Base-by-base conservation (phyloP, 257 asterid species). In the Verbascum thapsus region DNA sequence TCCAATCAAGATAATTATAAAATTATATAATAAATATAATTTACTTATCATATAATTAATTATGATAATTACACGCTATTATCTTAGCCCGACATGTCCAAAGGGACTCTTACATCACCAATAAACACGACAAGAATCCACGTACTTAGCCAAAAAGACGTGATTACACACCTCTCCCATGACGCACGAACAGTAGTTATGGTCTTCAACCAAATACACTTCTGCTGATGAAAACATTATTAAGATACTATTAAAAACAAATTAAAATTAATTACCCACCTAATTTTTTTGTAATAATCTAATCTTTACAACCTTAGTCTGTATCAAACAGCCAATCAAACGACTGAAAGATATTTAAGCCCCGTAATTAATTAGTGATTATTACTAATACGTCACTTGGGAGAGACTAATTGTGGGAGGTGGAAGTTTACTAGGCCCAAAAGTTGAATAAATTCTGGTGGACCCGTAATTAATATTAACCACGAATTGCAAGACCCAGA, bases 381-480 rank as follows among this genome's bases (percentile, higher is more conserved):
- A 58, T 50, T 57, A 26, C 32, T 26, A 26, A 26, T 26, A 26
- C 32, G 32, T 26, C 2, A 26, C 32, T 38, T 3, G 56, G 15
- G 54, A 22, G 34, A 48, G 39, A 50, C 45, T 39, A 49, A 53
- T n/a, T 45, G 51, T 12, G 15, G 63, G 50, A 2, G 52, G 39
- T 47, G 45, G 66, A 51, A 49, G 54, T 42, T n/a, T 58, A n/a
- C 32, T 17, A 10, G 18, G 16, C 6, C 19, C 0, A 32, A 57
- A 35, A 49, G 37, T 16, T 59, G 15, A 57, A 65, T 23, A 49
- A 72, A 22, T 69, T 63, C 22, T 73, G 66, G 89, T 80, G 61
- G 89, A 78, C 42, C 78, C 82, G 67, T 9, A 61, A 68, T 80
- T 55, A 7, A 72, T 69, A 56, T 69, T 60, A 74, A 13, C 88